These are phyloP conservation scores for Lentinula boryana DNA, from an alignment of 768 basidiomycete genomes.

Conservation along the genomic window DNA sequence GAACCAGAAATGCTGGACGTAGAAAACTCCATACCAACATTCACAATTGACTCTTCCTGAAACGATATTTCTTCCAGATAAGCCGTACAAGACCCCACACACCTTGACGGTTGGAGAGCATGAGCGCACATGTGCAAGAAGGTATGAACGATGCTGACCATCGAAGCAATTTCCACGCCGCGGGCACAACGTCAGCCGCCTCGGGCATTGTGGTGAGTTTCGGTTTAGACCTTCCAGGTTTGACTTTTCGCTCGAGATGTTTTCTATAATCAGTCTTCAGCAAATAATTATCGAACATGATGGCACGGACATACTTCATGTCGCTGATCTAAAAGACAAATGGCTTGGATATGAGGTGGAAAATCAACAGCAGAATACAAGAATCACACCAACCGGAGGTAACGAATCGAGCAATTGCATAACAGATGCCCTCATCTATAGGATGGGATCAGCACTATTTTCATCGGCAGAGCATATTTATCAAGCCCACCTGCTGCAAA, in stretches of 20 bases:
- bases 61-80: constrained; percentile 59
- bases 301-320: constrained; percentile 36
- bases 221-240: constrained; percentile 46
- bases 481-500: constrained; percentile 26
- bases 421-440: constrained; percentile 44
- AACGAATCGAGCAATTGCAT: constrained; percentile 35
- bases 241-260: constrained; percentile 47
- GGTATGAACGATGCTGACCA: constrained; percentile 33
- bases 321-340: constrained; percentile 34
- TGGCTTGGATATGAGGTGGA: not conserved
- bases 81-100: constrained; percentile 68
- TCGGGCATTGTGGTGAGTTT: constrained; percentile 40
- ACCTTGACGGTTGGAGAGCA: constrained; percentile 29
- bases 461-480: not conserved
- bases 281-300: not conserved
- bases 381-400: constrained; percentile 35
- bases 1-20: not conserved
- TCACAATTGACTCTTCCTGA: constrained; percentile 46
- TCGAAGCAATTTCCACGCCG: constrained; percentile 61
- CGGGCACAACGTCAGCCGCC: constrained; percentile 41
- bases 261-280: constrained; percentile 9
- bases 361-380: not conserved
- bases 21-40: constrained; percentile 35
- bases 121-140: not conserved
- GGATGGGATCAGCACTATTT: not conserved